A percentile compares a stretch with the other conserved stretches of the same genome.
Evolutionary conservation across 495 filamentous ascomycete species (phyloP).

Genomic region (Neurospora sp.): DNA sequence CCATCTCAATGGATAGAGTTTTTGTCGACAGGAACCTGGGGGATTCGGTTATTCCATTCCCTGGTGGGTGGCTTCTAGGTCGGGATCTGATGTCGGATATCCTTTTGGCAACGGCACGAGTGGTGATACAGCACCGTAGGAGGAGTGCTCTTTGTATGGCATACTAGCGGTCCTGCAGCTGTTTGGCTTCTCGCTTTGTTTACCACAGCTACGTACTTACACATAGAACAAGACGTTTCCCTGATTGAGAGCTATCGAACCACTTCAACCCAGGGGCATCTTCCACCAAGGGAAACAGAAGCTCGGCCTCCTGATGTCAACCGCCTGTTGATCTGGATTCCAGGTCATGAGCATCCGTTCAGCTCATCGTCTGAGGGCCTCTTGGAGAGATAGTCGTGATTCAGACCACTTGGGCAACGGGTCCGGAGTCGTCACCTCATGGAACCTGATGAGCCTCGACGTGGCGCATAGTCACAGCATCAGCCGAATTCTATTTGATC

Average conservation of each 20-base stretch:
- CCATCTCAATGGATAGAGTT: background rate
- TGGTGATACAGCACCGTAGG: background rate
- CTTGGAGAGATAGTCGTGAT: background rate
- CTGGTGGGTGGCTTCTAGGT: background rate
- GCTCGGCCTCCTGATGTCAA: background rate
- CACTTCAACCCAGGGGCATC: background rate
- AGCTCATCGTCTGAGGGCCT: background rate
- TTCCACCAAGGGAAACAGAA: accelerated
- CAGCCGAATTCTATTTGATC: background rate
- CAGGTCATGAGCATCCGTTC: background rate
- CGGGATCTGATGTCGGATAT: background rate
- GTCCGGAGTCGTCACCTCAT: background rate
- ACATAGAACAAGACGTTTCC: background rate
- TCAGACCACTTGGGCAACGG: background rate
- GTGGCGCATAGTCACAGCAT: background rate
- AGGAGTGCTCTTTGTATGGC: background rate
- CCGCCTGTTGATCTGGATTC: background rate
- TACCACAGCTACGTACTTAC: background rate
- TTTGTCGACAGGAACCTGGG: background rate
- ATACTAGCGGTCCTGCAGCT: background rate
- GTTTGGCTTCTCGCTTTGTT: background rate
- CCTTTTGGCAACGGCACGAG: background rate
- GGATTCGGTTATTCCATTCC: background rate
- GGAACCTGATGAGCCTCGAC: background rate
- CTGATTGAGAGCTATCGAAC: background rate